Evolutionary conservation across 164 flowering plant species (phyloP), one percentile per base, ranked within the genome.

Genomic region (Aristolochia fimbriata): DNA sequence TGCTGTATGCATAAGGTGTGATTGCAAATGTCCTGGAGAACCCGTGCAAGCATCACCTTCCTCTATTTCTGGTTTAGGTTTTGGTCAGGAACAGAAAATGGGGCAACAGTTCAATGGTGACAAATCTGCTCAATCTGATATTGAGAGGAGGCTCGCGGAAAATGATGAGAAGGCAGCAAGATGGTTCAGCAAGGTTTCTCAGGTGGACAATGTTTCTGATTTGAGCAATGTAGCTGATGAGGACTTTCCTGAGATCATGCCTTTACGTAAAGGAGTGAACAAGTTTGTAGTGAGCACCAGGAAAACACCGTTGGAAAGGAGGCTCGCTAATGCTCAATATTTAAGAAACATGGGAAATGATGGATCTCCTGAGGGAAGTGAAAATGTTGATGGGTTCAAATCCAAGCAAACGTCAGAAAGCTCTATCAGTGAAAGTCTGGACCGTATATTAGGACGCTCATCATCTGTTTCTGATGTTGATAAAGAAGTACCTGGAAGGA

Each of bases 1-100:
- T 59, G 15, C 30, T 5, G 81, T 73, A 21, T 93, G 99, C 83
- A 69, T 93, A 65, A 85, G 89, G 76, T 93, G 99, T 67, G 96
- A 90, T 58, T 90, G 91, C 81, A 84, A 78, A 70, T 71, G 84
- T 20, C 91, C 97, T 61, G 87, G 79, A 45, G 78, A 58, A 12
- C 67, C 74, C 1, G 55, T 59, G 19, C 30, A 27, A 27, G 51
- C 52, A 45, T 47, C 67, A 30, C 22, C 67, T 47, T 47, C 50
- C 58, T 49, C 73, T 8, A 53, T 51, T 15, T 57, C 71, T 27
- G 65, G 63, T 59, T 43, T 63, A 15, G 76, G 70, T 51, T 61
- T 61, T 58, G 62, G 64, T 17, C 43, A 19, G 54, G 33, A 37
- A 15, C 33, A 55, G 21, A 31, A 50, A 15, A 56, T 15, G 2